A percentile compares a stretch with the other conserved stretches of the same genome.
Conservation (phyloP, 257 asterid species). For the Solanum ossicruentum region DNA sequence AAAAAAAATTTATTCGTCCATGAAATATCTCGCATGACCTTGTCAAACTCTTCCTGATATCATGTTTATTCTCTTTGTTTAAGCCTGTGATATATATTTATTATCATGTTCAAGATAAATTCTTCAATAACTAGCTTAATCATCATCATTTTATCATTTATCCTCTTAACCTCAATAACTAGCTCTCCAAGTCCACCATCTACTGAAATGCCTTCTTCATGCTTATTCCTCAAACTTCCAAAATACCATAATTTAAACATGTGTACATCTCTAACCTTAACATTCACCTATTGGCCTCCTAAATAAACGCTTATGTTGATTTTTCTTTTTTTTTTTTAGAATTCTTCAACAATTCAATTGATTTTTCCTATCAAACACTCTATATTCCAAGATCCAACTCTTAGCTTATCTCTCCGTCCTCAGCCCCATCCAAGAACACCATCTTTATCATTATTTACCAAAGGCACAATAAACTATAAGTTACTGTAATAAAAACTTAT, state of each 20-base stretch:
- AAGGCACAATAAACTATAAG: not conserved
- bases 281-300: not conserved
- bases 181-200: not conserved
- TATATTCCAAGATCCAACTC: not conserved
- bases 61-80: not conserved
- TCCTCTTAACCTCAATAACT: not conserved
- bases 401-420: not conserved
- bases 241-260: not conserved
- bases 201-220: not conserved
- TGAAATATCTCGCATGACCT: not conserved
- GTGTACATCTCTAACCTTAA: not conserved
- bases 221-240: not conserved
- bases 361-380: not conserved
- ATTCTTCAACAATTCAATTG: not conserved
- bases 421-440: not conserved
- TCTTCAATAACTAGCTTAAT: not conserved
- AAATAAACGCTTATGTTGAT: not conserved
- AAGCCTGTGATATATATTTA: not conserved
- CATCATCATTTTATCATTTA: not conserved
- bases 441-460: not conserved
- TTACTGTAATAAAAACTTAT: no score
- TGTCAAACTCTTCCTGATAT: not conserved
- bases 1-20: not conserved
- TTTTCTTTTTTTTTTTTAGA: not conserved
- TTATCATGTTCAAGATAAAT: not conserved